These are phyloP conservation scores for Aspergillus sp. DNA, from an alignment of 2,329 filamentous ascomycete genomes.

Conservation along the genomic window DNA sequence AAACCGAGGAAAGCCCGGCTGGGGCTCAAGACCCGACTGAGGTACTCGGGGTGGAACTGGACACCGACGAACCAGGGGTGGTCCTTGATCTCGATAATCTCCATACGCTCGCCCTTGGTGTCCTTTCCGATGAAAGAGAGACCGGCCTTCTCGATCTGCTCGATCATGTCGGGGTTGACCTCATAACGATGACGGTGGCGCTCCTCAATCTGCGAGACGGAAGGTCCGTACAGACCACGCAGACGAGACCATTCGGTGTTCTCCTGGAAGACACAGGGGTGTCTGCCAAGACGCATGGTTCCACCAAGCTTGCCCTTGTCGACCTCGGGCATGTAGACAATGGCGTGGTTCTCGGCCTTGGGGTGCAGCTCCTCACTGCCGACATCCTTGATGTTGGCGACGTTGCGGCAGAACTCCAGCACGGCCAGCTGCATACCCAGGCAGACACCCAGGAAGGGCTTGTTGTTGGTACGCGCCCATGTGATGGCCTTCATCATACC, in stretches of 20 bases:
- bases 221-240: conserved; percentile 69
- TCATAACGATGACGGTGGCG: conserved; percentile 89
- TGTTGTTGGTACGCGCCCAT: conserved; percentile 80
- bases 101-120: conserved; percentile 75
- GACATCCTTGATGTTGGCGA: conserved; percentile 64
- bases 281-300: conserved; percentile 81
- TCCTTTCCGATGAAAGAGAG: conserved; percentile 79
- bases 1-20: conserved; percentile 80
- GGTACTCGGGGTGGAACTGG: conserved; percentile 88
- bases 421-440: conserved; percentile 92
- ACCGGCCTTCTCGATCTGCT: conserved; percentile 66
- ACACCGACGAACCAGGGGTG: conserved; percentile 85
- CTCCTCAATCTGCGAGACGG: conserved; percentile 59
- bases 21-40: conserved; percentile 71
- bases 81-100: conserved; percentile 77
- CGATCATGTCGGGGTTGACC: conserved; percentile 78
- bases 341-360: conserved; percentile 64
- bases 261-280: conserved; percentile 72
- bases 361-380: conserved; percentile 59
- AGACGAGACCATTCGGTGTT: conserved; percentile 77
- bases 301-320: conserved; percentile 75
- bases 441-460: conserved; percentile 86
- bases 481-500: conserved; percentile 88
- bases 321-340: conserved; percentile 93
- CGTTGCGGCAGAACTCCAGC: conserved; percentile 79